These are phyloP conservation scores for Cordyceps farinosa DNA, from an alignment of 2,329 filamentous ascomycete genomes.

Conservation along the genomic window DNA sequence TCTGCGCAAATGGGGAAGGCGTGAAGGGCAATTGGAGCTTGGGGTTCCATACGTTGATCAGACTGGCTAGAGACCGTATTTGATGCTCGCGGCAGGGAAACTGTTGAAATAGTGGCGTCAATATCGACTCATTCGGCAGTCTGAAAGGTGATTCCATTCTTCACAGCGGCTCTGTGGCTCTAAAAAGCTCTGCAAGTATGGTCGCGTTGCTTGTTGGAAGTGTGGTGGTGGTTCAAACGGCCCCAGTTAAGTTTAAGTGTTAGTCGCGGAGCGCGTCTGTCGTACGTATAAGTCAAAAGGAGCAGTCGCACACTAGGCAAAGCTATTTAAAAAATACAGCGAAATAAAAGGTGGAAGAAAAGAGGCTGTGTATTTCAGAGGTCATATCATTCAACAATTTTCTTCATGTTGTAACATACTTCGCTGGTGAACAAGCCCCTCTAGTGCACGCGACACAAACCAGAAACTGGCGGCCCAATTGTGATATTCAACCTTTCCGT, in stretches of 20 bases:
- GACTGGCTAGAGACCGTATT: conserved; percentile 54
- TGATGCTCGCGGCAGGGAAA: conserved; percentile 59
- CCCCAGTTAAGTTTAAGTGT: conserved; percentile 10
- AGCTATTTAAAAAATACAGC: background rate
- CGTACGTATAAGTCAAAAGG: background rate
- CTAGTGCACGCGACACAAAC: background rate
- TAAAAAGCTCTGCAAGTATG: background rate
- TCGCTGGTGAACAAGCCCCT: background rate
- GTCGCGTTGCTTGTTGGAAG: background rate
- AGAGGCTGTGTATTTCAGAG: background rate
- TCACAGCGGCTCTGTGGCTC: background rate
- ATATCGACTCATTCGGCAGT: conserved; percentile 50
- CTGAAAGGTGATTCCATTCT: conserved; percentile 43
- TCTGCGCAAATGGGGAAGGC: background rate
- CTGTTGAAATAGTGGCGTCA: conserved; percentile 41
- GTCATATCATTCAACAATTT: background rate
- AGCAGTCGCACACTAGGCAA: background rate
- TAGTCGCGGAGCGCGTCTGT: conserved; percentile 8
- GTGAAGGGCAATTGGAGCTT: background rate
- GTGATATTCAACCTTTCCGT: background rate
- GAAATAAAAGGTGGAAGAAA: background rate
- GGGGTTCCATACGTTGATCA: conserved; percentile 44
- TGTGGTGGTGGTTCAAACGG: background rate
- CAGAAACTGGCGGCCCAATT: background rate
- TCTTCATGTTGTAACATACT: background rate